Evolutionary conservation across 2,329 filamentous ascomycete species (phyloP), one percentile per base, ranked within the genome.

Genomic region (Exophiala sideris): DNA sequence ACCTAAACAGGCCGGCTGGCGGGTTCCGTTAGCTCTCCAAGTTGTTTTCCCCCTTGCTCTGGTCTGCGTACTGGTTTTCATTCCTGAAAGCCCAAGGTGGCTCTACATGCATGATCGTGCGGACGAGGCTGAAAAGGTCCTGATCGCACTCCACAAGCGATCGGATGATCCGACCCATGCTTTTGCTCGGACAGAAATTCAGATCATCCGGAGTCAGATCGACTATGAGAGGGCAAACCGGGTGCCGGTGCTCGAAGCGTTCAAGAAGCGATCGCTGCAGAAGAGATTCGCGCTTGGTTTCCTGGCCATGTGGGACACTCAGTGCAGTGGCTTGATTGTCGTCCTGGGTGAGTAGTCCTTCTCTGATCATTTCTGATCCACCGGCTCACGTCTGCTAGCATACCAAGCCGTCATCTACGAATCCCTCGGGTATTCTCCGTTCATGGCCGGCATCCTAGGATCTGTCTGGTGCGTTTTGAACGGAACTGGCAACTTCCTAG

Each of bases 61-160:
- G 47, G 18, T 51, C 24, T 51, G 20, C 20, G 20, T 50, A 29
- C 9, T 50, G 6, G 11, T 41, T 16, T 35, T 51, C 5, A 16
- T 47, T 6, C 52, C 58, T 2, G 52, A 56, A 35, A 46, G 38
- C 11, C 52, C 52, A 16, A 48, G 52, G 11, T 68, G 64, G 63
- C 34, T 38, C 10, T 24, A 38, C 9, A 16, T 40, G 10, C 24
- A 20, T 10, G 46, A 32, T 20, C 34, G 18, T 4, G 12, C 20
- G 8, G 14, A 24, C 8, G 14, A 48, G 21, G 46, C 46, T 5
- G 21, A 36, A 34, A 36, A 38, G 16, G 39, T 32, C 9, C n/a
- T 48, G 34, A 35, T 24, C 5, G 6, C 9, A 2, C 24, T 48
- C 20, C 46, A 48, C 35, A 16, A 16, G 10, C 16, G 20, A 5